phyloP scores from a whole-genome alignment of 768 basidiomycete genomes.

The Lactarius pseudohatsudake region DNA sequence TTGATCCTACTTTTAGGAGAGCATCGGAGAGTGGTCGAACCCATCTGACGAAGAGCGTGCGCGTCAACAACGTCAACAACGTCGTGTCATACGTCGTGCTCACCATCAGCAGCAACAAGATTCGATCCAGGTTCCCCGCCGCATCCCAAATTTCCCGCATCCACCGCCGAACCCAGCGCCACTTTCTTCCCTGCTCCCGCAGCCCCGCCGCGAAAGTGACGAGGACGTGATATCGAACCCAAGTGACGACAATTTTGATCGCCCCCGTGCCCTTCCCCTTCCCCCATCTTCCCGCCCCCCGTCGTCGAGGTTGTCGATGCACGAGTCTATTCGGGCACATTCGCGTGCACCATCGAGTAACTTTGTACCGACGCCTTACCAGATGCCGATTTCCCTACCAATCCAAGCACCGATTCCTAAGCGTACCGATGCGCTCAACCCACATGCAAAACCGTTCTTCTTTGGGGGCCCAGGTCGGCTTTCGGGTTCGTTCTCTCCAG shows the following conservation, averaged over 20 bases:
- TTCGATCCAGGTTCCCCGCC: slow-evolving; percentile 58
- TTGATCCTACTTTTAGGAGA: slow-evolving; percentile 45
- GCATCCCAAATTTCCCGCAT: slow-evolving; percentile 76
- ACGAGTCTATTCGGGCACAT: slow-evolving; percentile 64
- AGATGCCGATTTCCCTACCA: slow-evolving; percentile 21
- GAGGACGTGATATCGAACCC: slow-evolving; percentile 85
- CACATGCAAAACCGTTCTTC: slow-evolving; percentile 80
- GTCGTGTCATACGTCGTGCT: slow-evolving; percentile 55
- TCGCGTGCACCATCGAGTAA: slow-evolving; percentile 44
- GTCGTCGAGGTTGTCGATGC: slow-evolving; percentile 59
- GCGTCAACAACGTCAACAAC: slow-evolving; percentile 61
- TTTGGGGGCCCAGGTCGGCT: slow-evolving; percentile 51
- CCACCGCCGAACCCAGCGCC: slow-evolving; percentile 57
- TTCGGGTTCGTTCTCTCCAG: slow-evolving; percentile 38
- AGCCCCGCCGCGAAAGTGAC: slow-evolving; percentile 36
- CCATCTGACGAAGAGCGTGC: slow-evolving; percentile 88
- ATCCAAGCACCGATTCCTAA: slow-evolving; percentile 27
- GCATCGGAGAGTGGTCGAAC: slow-evolving; percentile 87
- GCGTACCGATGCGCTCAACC: slow-evolving; percentile 54
- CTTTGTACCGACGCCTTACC: slow-evolving; percentile 24
- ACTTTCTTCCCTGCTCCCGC: slow-evolving; percentile 37
- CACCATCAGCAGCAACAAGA: slow-evolving; percentile 40
- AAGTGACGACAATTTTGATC: slow-evolving; percentile 62
- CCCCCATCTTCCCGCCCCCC: slow-evolving; percentile 33
- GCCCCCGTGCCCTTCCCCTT: slow-evolving; percentile 12